Evolutionary conservation across 495 filamentous ascomycete genomes (phyloP), one percentile per base, ranked within the genome.

Genomic region (Podospora comata): DNA sequence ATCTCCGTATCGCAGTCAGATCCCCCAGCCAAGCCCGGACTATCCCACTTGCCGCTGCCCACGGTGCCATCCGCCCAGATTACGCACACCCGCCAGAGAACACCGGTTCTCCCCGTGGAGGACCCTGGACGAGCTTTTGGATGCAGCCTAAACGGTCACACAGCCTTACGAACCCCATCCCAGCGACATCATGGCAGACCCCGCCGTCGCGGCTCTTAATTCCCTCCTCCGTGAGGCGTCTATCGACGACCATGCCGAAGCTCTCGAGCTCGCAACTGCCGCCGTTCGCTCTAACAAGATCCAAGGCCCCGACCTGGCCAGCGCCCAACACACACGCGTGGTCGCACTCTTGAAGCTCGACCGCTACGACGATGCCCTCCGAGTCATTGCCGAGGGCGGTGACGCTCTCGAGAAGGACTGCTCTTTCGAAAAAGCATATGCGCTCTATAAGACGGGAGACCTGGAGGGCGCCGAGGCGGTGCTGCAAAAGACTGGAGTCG

Each of bases 291-390:
- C 91, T 60, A 88, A 89, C 74, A 91, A 95, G 78, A 84, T 84
- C 48, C 65, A 66, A 57, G 88, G 94, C 69, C 60, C 84, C 30
- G 83, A 89, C 27, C 68, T 76, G 61, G 57, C 60, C 32, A 73
- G 67, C 26, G 89, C 91, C 6, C 91, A 91, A 58, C 90, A 91
- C 76, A 89, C 89, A 48, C 92, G 92, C 70, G 84, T 89, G 11
- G 90, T 98, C 53, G 93, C 95, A 13, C 85, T 99, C 48, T 79
- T 98, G 63, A 96, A 96, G 76, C 88, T 98, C 62, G 96, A 99
- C 76, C 92, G 94, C 67, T 97, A 90, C 77, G 90, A 95, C 20
- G 95, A 99, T 80, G 91, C 93, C 26, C 82, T 97, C 61, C 88
- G 87, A 57, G 86, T 88, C 39, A 85, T 98, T 66, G 88, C 92